phyloP scores from a whole-genome alignment of 2,329 filamentous ascomycete species.

The Colletotrichum horii region DNA sequence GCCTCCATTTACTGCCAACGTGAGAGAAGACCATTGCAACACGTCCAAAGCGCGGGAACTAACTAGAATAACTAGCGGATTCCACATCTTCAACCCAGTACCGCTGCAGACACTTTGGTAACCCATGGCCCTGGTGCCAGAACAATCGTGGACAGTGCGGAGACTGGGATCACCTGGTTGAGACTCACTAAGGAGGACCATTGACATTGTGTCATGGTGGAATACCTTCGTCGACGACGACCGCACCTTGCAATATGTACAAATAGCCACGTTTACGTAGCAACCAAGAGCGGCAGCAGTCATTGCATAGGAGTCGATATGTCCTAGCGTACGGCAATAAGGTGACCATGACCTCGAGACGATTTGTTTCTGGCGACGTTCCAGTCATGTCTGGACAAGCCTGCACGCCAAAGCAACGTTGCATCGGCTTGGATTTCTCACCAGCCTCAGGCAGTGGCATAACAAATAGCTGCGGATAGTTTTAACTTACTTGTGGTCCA shows the following conservation, averaged over 20 bases:
- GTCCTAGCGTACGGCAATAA: rapidly evolving
- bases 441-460: too few species aligned
- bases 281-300: not conserved
- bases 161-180: not conserved
- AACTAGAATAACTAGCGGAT: not conserved
- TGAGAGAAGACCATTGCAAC: not conserved
- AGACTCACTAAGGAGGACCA: not conserved
- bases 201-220: not conserved
- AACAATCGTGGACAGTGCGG: not conserved
- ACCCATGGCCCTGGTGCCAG: not conserved
- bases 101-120: not conserved
- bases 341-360: not conserved
- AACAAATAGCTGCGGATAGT: too few species aligned
- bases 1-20: not conserved
- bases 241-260: not conserved
- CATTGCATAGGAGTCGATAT: not conserved
- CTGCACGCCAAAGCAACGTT: too few species aligned
- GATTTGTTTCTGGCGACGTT: rapidly evolving
- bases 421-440: too few species aligned
- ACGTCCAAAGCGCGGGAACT: rapidly evolving
- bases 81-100: not conserved
- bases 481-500: too few species aligned
- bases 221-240: not conserved
- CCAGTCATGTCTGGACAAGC: not conserved
- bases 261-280: not conserved